Evolutionary conservation across 352 stramenopile genomes (phyloP), one percentile per base, ranked within the genome.

Genomic region (Pythium sukuiense): DNA sequence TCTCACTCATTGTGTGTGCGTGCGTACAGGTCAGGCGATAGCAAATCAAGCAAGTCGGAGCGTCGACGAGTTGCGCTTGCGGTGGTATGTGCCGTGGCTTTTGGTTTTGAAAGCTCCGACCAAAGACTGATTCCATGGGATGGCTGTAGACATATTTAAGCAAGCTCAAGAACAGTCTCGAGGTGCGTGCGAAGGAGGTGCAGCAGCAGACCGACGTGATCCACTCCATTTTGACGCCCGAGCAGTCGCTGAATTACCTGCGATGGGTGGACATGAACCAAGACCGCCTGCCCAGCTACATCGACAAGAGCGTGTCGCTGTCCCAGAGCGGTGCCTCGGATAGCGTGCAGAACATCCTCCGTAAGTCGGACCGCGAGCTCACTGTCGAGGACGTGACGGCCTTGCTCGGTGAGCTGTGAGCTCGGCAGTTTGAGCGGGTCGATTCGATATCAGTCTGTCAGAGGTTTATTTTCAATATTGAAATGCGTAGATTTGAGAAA

Each of bases 331-430:
- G 74, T 6, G 76, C 76, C 35, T 89, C 80, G n/a, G 81, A 92
- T 27, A 69, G 75, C 18, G 79, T 94, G 37, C 80, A 80, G n/a
- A 73, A 79, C 18, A 93, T 96, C 65, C 67, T 96, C 59, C 87
- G 77, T 33, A 96, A 96, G 63, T 74, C 88, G 43, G 87, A 96
- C 59, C 84, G 83, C n/a, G 85, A 94, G 63, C 76, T 96, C 6
- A 93, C 87, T 13, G 85, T 96, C 52, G 87, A 96, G 65, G 87
- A 96, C 60, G 85, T 96, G 41, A 94, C 85, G 32, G 76, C 83
- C 50, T 63, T 96, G 37, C 77, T 96, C 1, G 74, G 74, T 35
- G 81, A 92, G 63, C 72, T 93, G 59, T 92, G 63, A 55, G 52
- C 20, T 37, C 12, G 11, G 26, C 9, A 16, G 18, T 24, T 26